These are phyloP conservation scores for Kazachstania taianensis DNA, from an alignment of 805 yeast genomes.

Conservation along the genomic window DNA sequence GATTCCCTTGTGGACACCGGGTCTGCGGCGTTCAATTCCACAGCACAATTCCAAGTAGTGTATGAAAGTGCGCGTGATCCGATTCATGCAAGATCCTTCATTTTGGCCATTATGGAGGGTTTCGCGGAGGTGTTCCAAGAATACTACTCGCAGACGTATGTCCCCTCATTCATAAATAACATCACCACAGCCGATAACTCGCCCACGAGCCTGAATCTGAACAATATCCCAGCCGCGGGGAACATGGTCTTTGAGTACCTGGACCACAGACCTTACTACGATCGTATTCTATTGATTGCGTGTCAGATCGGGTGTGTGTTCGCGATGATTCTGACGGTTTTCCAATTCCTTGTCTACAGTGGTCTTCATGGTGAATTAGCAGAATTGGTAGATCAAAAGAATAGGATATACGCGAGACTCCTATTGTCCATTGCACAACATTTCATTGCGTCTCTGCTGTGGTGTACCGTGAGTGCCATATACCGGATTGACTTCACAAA, in stretches of 20 bases:
- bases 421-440: conserved; percentile 39
- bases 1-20: conserved; percentile 1
- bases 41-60: conserved; percentile 29
- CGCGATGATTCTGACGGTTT: conserved; percentile 58
- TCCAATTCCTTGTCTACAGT: conserved; percentile 52
- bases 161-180: not conserved
- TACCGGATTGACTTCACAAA: conserved; percentile 50
- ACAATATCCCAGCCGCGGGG: conserved; percentile 16
- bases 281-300: conserved; percentile 51
- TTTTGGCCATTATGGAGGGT: conserved; percentile 25
- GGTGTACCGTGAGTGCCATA: conserved; percentile 52
- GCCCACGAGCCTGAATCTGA: conserved; percentile 5
- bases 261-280: conserved; percentile 41
- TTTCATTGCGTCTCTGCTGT: conserved; percentile 47
- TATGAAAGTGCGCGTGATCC: conserved; percentile 62
- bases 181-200: conserved; percentile 5
- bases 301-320: conserved; percentile 67
- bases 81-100: conserved; percentile 35
- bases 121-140: not conserved
- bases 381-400: conserved; percentile 33
- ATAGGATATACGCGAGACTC: conserved; percentile 44
- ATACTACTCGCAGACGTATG: not conserved
- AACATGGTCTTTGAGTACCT: conserved; percentile 24
- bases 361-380: conserved; percentile 43
- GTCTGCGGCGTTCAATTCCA: conserved; percentile 1